Conservation (phyloP, 495 filamentous ascomycete species). For the Aspergillus nidulans region DNA sequence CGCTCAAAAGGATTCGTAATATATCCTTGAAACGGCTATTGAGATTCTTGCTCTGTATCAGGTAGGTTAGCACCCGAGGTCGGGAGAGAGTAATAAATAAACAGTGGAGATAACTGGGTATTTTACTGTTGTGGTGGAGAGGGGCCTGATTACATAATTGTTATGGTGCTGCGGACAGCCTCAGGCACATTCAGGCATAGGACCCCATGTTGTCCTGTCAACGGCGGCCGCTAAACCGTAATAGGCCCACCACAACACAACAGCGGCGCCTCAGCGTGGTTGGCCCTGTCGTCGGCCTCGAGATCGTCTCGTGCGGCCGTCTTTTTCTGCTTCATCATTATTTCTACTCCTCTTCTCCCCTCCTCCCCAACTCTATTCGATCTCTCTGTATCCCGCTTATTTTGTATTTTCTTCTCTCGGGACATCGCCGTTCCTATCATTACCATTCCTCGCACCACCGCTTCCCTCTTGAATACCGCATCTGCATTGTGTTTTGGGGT, state of each 20-base stretch:
- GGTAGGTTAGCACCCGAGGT: no score
- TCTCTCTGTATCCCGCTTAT: slow-evolving; percentile 12
- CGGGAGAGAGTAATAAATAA: not conserved
- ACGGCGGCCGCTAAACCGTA: slow-evolving; percentile 33
- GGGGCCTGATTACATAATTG: slow-evolving; percentile 21
- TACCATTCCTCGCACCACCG: slow-evolving; percentile 11
- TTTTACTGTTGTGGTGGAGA: not conserved
- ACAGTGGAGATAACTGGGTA: no score
- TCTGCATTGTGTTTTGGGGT: slow-evolving; percentile 8
- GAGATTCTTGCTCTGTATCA: no score
- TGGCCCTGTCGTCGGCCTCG: slow-evolving; percentile 32
- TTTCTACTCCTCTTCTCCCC: slow-evolving; percentile 21
- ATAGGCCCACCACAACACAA: slow-evolving; percentile 38
- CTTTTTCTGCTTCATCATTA: slow-evolving; percentile 15
- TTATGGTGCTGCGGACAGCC: slow-evolving; percentile 8
- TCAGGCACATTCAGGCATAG: slow-evolving; percentile 5
- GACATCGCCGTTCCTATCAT: slow-evolving; percentile 12
- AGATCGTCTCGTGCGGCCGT: slow-evolving; percentile 21
- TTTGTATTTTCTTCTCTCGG: slow-evolving; percentile 17
- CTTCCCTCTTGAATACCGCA: slow-evolving; percentile 3
- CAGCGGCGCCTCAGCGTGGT: slow-evolving; percentile 34
- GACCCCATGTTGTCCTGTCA: slow-evolving; percentile 37
- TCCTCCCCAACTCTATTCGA: slow-evolving; percentile 14
- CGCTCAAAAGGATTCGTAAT: no score
- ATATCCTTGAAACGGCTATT: no score